Conservation (phyloP, 306 rosid species). For the Vigna radiata region DNA sequence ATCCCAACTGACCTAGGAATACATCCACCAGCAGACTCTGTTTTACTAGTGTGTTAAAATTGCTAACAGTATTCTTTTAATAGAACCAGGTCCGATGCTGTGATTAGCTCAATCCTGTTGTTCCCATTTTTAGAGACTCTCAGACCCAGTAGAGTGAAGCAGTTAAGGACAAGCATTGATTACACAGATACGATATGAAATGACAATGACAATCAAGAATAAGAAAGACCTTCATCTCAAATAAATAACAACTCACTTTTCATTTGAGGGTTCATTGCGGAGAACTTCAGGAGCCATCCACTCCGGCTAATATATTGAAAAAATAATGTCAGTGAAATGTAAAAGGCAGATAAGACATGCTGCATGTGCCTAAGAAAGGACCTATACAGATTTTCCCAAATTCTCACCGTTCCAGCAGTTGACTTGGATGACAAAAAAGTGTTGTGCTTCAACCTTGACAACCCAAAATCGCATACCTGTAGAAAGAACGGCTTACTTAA, state of each 20-base stretch:
- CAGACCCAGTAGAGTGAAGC: slow-evolving; percentile 34
- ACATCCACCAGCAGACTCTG: not conserved
- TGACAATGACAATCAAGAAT: slow-evolving; percentile 21
- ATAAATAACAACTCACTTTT: slow-evolving; percentile 71
- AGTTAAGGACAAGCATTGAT: slow-evolving; percentile 11
- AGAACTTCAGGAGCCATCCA: slow-evolving; percentile 99
- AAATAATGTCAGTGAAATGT: slow-evolving; percentile 45
- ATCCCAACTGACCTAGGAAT: too few species aligned
- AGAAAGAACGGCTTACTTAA: slow-evolving; percentile 34
- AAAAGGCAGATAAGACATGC: slow-evolving; percentile 37
- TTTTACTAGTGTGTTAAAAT: not conserved
- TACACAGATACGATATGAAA: slow-evolving; percentile 25
- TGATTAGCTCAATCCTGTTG: slow-evolving; percentile 17
- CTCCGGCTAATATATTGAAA: slow-evolving; percentile 77
- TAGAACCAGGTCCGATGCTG: slow-evolving; percentile 31
- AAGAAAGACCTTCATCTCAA: slow-evolving; percentile 5
- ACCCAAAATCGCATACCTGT: slow-evolving; percentile 95
- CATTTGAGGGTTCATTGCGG: slow-evolving; percentile 97
- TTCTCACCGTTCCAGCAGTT: slow-evolving; percentile 99
- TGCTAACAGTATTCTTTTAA: not conserved
- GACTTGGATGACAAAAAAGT: slow-evolving; percentile 98
- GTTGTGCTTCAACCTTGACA: slow-evolving; percentile 98
- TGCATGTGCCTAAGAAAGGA: slow-evolving; percentile 32
- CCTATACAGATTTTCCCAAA: slow-evolving; percentile 36
- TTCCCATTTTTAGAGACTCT: slow-evolving; percentile 6